Conservation (phyloP, 768 basidiomycete species). For the Imleria badia region DNA sequence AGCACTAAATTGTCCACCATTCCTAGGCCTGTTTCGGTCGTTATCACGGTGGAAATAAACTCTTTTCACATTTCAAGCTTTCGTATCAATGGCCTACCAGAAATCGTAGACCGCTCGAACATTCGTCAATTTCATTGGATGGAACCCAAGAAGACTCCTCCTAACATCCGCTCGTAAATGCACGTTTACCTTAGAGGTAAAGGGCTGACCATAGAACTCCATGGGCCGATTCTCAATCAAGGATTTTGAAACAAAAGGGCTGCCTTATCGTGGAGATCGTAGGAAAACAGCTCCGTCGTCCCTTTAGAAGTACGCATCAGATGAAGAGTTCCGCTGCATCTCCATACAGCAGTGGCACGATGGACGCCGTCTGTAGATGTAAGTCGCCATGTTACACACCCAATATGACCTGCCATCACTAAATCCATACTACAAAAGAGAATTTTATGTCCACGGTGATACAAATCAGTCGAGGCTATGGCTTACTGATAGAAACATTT, state of each 20-base stretch:
- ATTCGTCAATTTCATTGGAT: neutral
- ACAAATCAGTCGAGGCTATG: constrained; percentile 21
- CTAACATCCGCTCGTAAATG: neutral
- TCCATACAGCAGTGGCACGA: constrained; percentile 4
- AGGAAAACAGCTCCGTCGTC: neutral
- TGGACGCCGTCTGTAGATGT: neutral
- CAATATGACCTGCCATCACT: neutral
- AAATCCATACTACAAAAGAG: constrained; percentile 1
- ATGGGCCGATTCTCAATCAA: neutral
- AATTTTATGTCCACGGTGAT: neutral
- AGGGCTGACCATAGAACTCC: constrained; percentile 1
- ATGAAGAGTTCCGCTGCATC: neutral
- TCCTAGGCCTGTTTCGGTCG: constrained; percentile 1
- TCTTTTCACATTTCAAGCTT: neutral
- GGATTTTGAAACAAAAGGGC: constrained; percentile 1
- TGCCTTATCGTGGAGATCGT: constrained; percentile 14
- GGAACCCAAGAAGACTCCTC: neutral
- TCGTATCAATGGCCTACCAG: neutral
- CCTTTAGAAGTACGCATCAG: constrained; percentile 1
- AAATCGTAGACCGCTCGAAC: constrained; percentile 1
- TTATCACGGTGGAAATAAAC: constrained; percentile 17
- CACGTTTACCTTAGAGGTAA: constrained; percentile 5
- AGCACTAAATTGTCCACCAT: constrained; percentile 1
- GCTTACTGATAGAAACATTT: neutral
- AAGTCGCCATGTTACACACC: neutral